A percentile compares a stretch with the other conserved stretches of the same genome.
Conservation (phyloP, 2,329 filamentous ascomycete species). For the Monilinia laxa region DNA sequence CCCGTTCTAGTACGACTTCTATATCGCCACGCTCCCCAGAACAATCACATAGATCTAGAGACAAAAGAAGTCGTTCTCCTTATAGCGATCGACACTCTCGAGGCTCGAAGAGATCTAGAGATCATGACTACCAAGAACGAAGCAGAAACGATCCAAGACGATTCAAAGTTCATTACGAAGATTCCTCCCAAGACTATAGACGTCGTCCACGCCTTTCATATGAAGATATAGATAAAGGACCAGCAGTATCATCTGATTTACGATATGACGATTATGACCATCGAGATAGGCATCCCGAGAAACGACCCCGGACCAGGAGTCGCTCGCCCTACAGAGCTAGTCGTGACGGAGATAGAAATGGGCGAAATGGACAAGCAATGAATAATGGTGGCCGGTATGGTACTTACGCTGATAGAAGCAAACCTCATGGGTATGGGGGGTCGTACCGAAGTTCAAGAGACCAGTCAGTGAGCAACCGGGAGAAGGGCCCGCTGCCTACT, state of each 20-base stretch:
- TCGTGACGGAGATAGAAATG: constrained; percentile 35
- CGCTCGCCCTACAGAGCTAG: constrained; percentile 49
- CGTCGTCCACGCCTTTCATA: constrained; percentile 52
- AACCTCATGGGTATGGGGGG: constrained; percentile 41
- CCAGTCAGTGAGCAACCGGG: constrained; percentile 64
- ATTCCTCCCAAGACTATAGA: constrained; percentile 47
- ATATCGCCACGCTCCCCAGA: constrained; percentile 36
- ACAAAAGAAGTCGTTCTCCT: constrained; percentile 58
- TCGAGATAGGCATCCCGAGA: constrained; percentile 51
- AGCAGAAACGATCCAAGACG: constrained; percentile 56
- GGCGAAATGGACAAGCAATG: constrained; percentile 28
- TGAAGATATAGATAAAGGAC: constrained; percentile 55
- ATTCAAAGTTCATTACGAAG: constrained; percentile 63
- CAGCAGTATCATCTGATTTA: constrained; percentile 37
- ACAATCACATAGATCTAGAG: constrained; percentile 47
- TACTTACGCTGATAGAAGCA: constrained; percentile 28
- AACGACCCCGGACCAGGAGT: constrained; percentile 54
- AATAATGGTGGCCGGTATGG: constrained; percentile 31
- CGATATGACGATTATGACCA: constrained; percentile 55
- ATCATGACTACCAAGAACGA: constrained; percentile 56
- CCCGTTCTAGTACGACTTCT: constrained; percentile 46
- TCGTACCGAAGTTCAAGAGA: constrained; percentile 53
- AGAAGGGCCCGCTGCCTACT: constrained; percentile 58
- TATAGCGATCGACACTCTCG: constrained; percentile 44
- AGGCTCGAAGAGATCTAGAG: constrained; percentile 65